These are phyloP conservation scores for Elsinoe ampelina DNA, from an alignment of 2,329 filamentous ascomycete species.

Conservation along the genomic window DNA sequence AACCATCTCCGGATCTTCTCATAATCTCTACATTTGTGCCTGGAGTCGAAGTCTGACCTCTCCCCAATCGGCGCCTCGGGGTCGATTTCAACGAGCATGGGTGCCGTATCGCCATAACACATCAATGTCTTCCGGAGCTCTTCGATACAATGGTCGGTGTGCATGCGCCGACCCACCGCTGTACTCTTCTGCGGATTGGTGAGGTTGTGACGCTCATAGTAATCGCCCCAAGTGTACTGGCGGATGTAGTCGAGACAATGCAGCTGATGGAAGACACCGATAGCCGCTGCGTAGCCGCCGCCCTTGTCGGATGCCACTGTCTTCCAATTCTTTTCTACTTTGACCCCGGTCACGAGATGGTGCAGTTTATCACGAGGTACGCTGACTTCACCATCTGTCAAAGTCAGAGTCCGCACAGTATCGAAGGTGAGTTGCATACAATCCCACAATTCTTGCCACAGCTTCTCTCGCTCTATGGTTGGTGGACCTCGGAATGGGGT, in stretches of 20 bases:
- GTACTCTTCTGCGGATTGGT: slow-evolving; percentile 2
- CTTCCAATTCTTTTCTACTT: neutral
- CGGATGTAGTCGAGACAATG: slow-evolving; percentile 17
- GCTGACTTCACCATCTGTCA: slow-evolving; percentile 7
- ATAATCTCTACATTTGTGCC: slow-evolving; percentile 15
- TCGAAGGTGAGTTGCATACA: slow-evolving; percentile 2
- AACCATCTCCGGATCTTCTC: slow-evolving; percentile 7
- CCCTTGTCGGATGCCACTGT: neutral
- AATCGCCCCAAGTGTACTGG: slow-evolving; percentile 15
- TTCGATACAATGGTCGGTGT: slow-evolving; percentile 17
- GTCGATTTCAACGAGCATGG: slow-evolving; percentile 13
- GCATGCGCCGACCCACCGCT: slow-evolving; percentile 12
- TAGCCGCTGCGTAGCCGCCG: slow-evolving; percentile 11
- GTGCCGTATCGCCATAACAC: slow-evolving; percentile 15
- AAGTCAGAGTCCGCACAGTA: neutral
- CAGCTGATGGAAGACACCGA: slow-evolving; percentile 17
- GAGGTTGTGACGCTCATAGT: neutral
- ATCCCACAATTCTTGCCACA: slow-evolving; percentile 13
- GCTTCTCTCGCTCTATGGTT: slow-evolving; percentile 13
- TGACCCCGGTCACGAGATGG: neutral
- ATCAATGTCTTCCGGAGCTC: slow-evolving; percentile 13
- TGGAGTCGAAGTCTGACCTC: slow-evolving; percentile 13
- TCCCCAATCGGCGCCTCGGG: slow-evolving; percentile 6
- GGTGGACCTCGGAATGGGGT: slow-evolving; percentile 15
- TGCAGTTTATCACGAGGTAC: slow-evolving; percentile 11